Evolutionary conservation across 345 rosid species (phyloP).

Genomic region (Mallotus nudiflorus): DNA sequence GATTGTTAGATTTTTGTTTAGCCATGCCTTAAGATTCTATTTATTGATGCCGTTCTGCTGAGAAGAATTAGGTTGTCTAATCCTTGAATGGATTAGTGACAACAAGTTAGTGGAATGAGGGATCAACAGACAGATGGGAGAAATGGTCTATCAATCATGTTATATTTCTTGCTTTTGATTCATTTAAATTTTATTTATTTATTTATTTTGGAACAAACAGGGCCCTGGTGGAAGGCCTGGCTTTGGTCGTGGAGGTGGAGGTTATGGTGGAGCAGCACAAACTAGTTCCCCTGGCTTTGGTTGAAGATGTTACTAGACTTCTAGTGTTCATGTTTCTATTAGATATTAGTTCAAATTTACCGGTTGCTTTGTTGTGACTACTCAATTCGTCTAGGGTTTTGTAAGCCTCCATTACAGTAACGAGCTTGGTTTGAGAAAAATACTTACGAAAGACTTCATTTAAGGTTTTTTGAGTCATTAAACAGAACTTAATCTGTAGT

Average conservation of each 20-base stretch:
- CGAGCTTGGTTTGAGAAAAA: slow-evolving; percentile 13
- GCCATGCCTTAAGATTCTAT: too few relatives aligned
- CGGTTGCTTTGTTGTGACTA: slow-evolving; percentile 7
- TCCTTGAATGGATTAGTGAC: too few relatives aligned
- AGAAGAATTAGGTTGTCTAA: too few relatives aligned
- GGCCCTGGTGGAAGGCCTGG: slow-evolving; percentile 67
- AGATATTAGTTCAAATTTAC: neutral
- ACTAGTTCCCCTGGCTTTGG: slow-evolving; percentile 49
- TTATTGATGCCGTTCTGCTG: too few relatives aligned
- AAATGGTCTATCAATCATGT: too few relatives aligned
- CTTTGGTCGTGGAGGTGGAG: slow-evolving; percentile 82
- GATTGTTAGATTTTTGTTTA: neutral
- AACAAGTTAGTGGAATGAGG: too few relatives aligned
- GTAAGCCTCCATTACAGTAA: slow-evolving; percentile 7
- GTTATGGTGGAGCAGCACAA: slow-evolving; percentile 49
- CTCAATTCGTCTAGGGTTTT: neutral
- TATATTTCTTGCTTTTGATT: neutral
- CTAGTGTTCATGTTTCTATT: neutral
- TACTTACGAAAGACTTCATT: neutral
- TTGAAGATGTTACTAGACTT: slow-evolving; percentile 25
- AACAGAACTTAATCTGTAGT: too few relatives aligned
- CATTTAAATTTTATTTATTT: neutral
- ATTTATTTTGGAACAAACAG: slow-evolving; percentile 27
- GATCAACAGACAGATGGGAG: too few relatives aligned
- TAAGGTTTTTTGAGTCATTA: neutral